Conservation (phyloP, 768 basidiomycete genomes). For the Lepiota venenata region DNA sequence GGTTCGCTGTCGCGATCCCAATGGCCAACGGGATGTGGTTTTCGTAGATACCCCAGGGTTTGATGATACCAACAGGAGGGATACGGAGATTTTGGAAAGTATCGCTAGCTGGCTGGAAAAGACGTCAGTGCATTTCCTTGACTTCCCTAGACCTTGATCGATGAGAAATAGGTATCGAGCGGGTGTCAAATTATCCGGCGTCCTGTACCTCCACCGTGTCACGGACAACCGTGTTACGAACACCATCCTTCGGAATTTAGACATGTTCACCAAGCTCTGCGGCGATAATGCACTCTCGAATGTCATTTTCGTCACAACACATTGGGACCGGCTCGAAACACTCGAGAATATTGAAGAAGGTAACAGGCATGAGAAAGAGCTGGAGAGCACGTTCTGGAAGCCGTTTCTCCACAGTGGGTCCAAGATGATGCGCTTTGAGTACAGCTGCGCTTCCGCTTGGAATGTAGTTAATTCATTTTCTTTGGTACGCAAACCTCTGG, state of each 20-base stretch:
- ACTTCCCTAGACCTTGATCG: not conserved
- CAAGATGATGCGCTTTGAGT: constrained; percentile 12
- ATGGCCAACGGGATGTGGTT: constrained; percentile 15
- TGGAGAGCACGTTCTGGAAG: constrained; percentile 10
- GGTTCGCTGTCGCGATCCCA: constrained; percentile 15
- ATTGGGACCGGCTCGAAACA: constrained; percentile 16
- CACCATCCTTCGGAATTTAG: constrained; percentile 7
- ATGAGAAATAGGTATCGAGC: constrained; percentile 9
- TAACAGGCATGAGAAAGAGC: constrained; percentile 3
- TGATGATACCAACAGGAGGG: constrained; percentile 21
- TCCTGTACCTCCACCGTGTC: constrained; percentile 18
- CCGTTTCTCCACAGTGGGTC: constrained; percentile 12
- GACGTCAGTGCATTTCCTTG: constrained; percentile 16
- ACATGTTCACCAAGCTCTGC: constrained; percentile 16
- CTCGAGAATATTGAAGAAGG: constrained; percentile 3
- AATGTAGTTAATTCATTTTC: constrained; percentile 11
- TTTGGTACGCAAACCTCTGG: not conserved
- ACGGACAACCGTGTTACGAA: constrained; percentile 15
- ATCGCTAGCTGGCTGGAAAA: constrained; percentile 24
- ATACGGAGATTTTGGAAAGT: constrained; percentile 18
- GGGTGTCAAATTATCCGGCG: constrained; percentile 12
- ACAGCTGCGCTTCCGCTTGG: constrained; percentile 11
- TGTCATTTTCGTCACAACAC: constrained; percentile 16
- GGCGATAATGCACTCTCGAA: constrained; percentile 9
- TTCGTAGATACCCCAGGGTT: constrained; percentile 31